Evolutionary conservation across 202 grass and related monocot genomes (phyloP), one percentile per base, ranked within the genome.

Genomic region (Carex sylvatica): DNA sequence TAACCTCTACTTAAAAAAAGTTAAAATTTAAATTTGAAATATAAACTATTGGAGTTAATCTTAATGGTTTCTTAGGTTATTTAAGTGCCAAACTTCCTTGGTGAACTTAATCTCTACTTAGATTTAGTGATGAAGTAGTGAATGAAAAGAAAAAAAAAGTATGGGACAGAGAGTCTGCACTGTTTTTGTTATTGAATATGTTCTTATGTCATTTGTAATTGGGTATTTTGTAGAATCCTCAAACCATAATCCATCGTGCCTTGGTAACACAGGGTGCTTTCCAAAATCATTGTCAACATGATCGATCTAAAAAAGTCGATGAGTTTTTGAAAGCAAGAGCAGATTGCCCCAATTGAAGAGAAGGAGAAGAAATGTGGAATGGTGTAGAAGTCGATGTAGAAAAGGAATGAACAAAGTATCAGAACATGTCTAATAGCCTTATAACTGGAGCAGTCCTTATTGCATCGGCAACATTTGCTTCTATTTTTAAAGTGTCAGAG

Each of bases 401-500:
- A 42, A 69, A 69, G 18, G 93, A 92, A 67, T 78, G 86, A 52
- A 85, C 88, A 51, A 95, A 91, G 85, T 87, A 92, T 16, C 80
- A 70, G 55, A 91, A 89, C 69, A 87, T 90, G 52, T 49, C 93
- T 4, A 84, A 88, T 20, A 95, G 88, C 33, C 30, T 92, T 30
- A 88, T 85, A 61, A 87, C 92, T 51, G 88, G 85, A 2, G 74
- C 93, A 0, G 88, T 92, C 6, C 88, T 95, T 28, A 80, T 92
- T 78, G 91, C 93, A 58, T 92, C 93, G 0, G 88, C 87, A 9
- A 88, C 88, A 46, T 95, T 95, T 80, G 61, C 74, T 51, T 84
- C 93, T 22, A 83, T 89, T 51, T 92, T 95, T 69, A 92, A 86
- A 22, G 62, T 89, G 19, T 86, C 93, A 0, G 88, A 79, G 6